Evolutionary conservation across 2,329 filamentous ascomycete genomes (phyloP).

Genomic region (Paecilomyces niveus): DNA sequence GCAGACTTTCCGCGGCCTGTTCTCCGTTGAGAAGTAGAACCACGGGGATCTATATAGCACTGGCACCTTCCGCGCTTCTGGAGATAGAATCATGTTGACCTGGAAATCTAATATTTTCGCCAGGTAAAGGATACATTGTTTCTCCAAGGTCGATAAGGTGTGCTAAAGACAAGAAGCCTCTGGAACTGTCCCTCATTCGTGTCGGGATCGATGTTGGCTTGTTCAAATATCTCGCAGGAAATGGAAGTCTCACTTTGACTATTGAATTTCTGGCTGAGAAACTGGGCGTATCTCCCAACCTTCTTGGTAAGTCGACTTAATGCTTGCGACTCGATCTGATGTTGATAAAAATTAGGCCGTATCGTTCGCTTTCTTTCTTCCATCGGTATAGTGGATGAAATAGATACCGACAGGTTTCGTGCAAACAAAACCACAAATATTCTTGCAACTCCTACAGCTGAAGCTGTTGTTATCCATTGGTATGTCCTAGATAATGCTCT

Average conservation of each 20-base stretch:
- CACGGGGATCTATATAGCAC: too few species aligned
- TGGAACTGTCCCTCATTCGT: background rate
- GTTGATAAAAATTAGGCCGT: constrained; percentile 4
- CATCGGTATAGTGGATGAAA: constrained; percentile 7
- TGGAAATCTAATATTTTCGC: too few species aligned
- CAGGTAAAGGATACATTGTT: too few species aligned
- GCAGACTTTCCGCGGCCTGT: background rate
- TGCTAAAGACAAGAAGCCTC: too few species aligned
- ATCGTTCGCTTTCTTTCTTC: constrained; percentile 20
- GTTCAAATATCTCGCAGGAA: constrained; percentile 9
- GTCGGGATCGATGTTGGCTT: constrained; percentile 13
- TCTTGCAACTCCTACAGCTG: constrained; percentile 7
- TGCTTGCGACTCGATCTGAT: background rate
- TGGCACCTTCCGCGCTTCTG: too few species aligned
- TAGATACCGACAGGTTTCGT: constrained; percentile 8
- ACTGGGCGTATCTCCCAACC: constrained; percentile 6
- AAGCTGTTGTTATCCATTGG: constrained; percentile 11
- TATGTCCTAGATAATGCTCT: background rate
- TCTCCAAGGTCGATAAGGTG: too few species aligned
- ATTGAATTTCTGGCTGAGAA: constrained; percentile 8
- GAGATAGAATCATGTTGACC: too few species aligned
- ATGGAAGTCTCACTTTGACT: constrained; percentile 6
- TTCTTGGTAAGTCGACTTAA: constrained; percentile 7
- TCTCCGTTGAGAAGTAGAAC: background rate
- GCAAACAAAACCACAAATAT: constrained; percentile 14